A percentile compares a stretch with the other conserved stretches of the same genome.
Conservation (phyloP, 2,329 filamentous ascomycete genomes). For the Paecilomyces variotii region DNA sequence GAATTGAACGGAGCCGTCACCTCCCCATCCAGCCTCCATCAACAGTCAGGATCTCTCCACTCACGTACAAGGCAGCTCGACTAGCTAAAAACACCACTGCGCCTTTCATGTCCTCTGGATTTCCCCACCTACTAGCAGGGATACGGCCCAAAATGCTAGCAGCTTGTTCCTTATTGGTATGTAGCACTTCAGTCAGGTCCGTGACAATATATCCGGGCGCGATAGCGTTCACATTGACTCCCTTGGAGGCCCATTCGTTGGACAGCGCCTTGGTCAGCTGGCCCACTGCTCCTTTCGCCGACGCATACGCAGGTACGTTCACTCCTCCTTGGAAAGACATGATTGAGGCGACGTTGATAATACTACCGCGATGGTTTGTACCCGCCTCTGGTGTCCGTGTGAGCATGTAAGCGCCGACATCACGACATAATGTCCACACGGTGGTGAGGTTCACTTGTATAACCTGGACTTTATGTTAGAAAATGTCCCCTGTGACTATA, state of each 20-base stretch:
- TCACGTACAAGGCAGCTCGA: conserved; percentile 68
- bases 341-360: conserved; percentile 80
- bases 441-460: conserved; percentile 79
- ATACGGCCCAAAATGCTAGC: conserved; percentile 71
- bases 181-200: conserved; percentile 85
- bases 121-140: conserved; percentile 75
- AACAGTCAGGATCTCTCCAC: conserved; percentile 71
- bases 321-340: conserved; percentile 80
- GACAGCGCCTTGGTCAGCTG: conserved; percentile 78
- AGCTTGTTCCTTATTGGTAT: conserved; percentile 61
- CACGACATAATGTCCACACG: conserved; percentile 55
- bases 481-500: not conserved
- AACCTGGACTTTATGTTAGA: conserved; percentile 40
- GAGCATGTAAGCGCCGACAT: conserved; percentile 28
- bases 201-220: conserved; percentile 86
- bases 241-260: conserved; percentile 77
- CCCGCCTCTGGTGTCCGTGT: conserved; percentile 19
- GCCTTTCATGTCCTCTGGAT: conserved; percentile 81
- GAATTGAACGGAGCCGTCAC: conserved; percentile 31
- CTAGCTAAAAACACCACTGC: conserved; percentile 70
- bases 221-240: conserved; percentile 79
- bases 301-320: conserved; percentile 81
- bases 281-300: conserved; percentile 74
- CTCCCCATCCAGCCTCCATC: conserved; percentile 92
- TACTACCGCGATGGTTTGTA: conserved; percentile 28